Evolutionary conservation across 2,329 filamentous ascomycete genomes (phyloP).

Genomic region (Trichoderma breve): DNA sequence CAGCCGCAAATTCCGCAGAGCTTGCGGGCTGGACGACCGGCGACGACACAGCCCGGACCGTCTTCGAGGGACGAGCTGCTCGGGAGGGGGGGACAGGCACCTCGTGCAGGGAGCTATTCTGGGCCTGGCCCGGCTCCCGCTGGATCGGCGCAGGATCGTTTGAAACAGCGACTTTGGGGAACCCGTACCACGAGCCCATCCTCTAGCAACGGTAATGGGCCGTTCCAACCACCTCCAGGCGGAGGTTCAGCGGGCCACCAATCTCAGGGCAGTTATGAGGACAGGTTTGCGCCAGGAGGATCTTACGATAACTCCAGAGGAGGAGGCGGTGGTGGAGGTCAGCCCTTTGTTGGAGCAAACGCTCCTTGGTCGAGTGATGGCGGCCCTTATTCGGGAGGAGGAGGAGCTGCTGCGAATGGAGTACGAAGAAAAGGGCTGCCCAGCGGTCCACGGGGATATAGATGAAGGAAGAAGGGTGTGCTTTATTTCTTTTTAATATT

Average conservation of each 20-base stretch:
- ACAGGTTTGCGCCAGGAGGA: conserved; percentile 46
- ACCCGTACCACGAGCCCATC: conserved; percentile 57
- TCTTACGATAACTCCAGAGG: conserved; percentile 38
- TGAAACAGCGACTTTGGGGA: conserved; percentile 77
- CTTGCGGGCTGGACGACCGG: conserved; percentile 43
- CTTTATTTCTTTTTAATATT: not conserved
- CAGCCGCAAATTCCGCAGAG: conserved; percentile 41
- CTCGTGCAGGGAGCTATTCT: conserved; percentile 73
- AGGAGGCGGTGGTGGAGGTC: conserved; percentile 30
- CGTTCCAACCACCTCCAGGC: conserved; percentile 46
- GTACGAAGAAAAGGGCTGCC: conserved; percentile 43
- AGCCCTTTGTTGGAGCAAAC: conserved; percentile 46
- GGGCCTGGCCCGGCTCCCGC: conserved; percentile 36
- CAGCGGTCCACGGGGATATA: conserved; percentile 44
- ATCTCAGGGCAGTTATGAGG: conserved; percentile 40
- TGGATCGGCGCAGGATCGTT: conserved; percentile 67
- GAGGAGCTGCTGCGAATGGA: conserved; percentile 26
- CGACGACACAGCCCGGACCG: conserved; percentile 25
- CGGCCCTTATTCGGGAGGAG: conserved; percentile 30
- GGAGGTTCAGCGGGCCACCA: conserved; percentile 27
- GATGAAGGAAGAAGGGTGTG: conserved; percentile 27
- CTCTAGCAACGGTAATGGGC: conserved; percentile 36
- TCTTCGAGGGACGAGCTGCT: conserved; percentile 38
- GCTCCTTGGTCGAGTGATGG: conserved; percentile 48
- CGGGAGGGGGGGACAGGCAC: conserved; percentile 55